phyloP scores from a whole-genome alignment of 768 basidiomycete species.

The Cystofilobasidium capitatum region DNA sequence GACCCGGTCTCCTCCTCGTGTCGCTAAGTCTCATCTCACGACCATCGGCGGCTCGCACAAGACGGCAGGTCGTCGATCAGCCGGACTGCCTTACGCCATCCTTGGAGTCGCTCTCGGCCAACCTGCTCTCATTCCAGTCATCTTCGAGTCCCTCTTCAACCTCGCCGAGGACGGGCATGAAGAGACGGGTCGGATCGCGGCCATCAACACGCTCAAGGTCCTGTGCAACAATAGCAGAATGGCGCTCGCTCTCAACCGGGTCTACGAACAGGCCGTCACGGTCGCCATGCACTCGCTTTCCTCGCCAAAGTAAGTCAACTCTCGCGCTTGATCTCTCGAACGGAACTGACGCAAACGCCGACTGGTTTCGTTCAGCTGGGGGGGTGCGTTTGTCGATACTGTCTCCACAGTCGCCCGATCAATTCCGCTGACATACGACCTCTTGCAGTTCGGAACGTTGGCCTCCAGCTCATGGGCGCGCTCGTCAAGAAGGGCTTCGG shows the following conservation, averaged over 20 bases:
- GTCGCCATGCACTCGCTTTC: constrained; percentile 11
- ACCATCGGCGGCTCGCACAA: constrained; percentile 14
- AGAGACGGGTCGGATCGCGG: constrained; percentile 4
- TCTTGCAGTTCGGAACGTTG: constrained; percentile 19
- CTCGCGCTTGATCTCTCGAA: not conserved
- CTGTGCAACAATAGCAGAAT: constrained; percentile 1
- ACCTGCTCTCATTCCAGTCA: not conserved
- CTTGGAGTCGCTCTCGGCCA: constrained; percentile 15
- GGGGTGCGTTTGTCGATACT: not conserved
- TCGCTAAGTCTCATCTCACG: not conserved
- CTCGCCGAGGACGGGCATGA: constrained; percentile 8
- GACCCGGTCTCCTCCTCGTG: no score
- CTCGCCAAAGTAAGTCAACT: constrained; percentile 2
- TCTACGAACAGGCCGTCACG: constrained; percentile 17
- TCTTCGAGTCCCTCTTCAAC: constrained; percentile 10
- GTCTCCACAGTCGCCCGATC: not conserved
- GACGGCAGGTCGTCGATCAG: constrained; percentile 22
- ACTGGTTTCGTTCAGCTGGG: constrained; percentile 2
- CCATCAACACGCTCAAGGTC: constrained; percentile 24
- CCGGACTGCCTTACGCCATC: constrained; percentile 20
- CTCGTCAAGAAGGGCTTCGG: constrained; percentile 21
- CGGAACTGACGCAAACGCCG: no score
- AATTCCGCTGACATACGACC: not conserved
- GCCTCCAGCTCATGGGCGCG: constrained; percentile 21
- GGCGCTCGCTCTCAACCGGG: not conserved